Evolutionary conservation across 2,329 filamentous ascomycete species (phyloP), one percentile per base, ranked within the genome.

Genomic region (Pseudogymnoascus sp.): DNA sequence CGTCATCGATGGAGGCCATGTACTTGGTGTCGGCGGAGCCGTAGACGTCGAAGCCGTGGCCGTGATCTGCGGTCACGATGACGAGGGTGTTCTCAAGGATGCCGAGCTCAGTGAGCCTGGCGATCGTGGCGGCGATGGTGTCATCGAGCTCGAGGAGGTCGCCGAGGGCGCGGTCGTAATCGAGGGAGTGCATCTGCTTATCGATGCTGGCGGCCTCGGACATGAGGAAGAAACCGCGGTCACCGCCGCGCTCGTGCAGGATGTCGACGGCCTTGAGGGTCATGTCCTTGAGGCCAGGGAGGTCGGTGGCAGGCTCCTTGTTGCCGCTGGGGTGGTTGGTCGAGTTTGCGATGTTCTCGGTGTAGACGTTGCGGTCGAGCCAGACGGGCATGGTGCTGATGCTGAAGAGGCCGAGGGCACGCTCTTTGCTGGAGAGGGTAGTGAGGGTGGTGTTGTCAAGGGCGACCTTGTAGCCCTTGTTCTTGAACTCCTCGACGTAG

Each of bases 211-310:
- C 91, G 26, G 88, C 91, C 75, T 96, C 91, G 11, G 87, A 86
- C 90, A 96, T 95, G 71, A 96, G 81, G 81, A 95, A 91, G 83
- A 89, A 96, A 5, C 91, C 91, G 65, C 89, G 82, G 64, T 88
- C 82, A 35, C 82, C 82, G 29, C 86, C 85, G 64, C 84, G 82
- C 40, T 80, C 80, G 74, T 88, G 77, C n/a, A 95, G 83, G 62
- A 93, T 85, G 64, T 93, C 89, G 60, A 95, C 83, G 23, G 90
- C 90, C 79, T 96, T 96, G 69, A 93, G 79, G 0, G 91, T 93
- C 91, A 96, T 96, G 50, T 95, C 89, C 77, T 91, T 93, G 60
- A 95, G 84, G 4, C 91, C 91, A 0, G 91, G 91, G 29, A 93
- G 84, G 71, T 95, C 90, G 7, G 82, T 79, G 4, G 90, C 90